Conservation (phyloP, 202 grass and related monocot species). For the Musa balbisiana region DNA sequence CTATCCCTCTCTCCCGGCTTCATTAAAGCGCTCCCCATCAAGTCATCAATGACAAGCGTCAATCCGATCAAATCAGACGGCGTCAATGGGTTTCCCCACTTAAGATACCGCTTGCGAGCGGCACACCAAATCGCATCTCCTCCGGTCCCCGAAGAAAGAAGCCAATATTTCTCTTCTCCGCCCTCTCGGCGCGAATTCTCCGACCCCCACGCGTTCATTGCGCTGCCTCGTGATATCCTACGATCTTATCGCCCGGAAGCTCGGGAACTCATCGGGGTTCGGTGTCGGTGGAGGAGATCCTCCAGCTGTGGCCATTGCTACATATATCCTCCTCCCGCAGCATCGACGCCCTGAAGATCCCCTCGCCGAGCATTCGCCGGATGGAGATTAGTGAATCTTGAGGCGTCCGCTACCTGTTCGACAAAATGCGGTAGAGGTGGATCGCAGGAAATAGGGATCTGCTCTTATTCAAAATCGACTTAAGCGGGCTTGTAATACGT, state of each 20-base stretch:
- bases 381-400: background rate
- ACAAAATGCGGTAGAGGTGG: background rate
- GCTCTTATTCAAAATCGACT: background rate
- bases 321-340: too few relatives aligned
- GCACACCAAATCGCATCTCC: background rate
- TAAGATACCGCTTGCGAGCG: background rate
- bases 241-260: too few relatives aligned
- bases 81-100: background rate
- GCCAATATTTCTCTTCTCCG: background rate
- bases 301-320: too few relatives aligned
- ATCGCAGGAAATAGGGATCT: background rate
- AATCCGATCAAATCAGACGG: background rate
- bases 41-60: background rate
- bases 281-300: too few relatives aligned
- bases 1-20: slow-evolving; percentile 7
- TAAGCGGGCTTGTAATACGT: too few relatives aligned
- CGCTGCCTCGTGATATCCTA: too few relatives aligned
- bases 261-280: too few relatives aligned
- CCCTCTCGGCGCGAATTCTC: too few relatives aligned
- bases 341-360: background rate
- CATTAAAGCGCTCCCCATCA: background rate
- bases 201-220: background rate
- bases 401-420: background rate
- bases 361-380: background rate
- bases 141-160: background rate